These are phyloP conservation scores for Aspergillus panamensis DNA, from an alignment of 495 filamentous ascomycete genomes.

Conservation along the genomic window DNA sequence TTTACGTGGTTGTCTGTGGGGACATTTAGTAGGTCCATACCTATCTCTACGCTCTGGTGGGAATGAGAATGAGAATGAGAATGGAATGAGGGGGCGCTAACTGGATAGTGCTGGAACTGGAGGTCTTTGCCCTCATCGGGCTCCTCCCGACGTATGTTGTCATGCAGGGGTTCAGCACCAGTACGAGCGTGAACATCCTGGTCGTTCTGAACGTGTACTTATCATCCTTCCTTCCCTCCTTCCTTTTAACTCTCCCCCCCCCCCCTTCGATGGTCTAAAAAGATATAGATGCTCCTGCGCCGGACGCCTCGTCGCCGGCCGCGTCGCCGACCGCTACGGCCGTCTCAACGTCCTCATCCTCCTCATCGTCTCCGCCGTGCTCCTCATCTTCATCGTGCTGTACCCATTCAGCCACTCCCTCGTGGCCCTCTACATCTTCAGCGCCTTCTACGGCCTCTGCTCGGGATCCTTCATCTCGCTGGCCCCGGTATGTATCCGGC, in stretches of 20 bases:
- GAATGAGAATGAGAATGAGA: too few species aligned
- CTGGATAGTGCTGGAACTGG: constrained; percentile 43
- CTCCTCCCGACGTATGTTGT: constrained; percentile 50
- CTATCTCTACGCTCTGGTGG: too few species aligned
- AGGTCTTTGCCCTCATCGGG: constrained; percentile 49
- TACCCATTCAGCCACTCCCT: constrained; percentile 42
- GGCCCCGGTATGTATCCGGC: constrained; percentile 59
- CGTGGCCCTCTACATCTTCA: constrained; percentile 9
- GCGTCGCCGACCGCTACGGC: constrained; percentile 65
- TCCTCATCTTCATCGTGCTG: constrained; percentile 55
- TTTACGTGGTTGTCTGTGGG: constrained; percentile 40
- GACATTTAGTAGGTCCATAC: constrained; percentile 39
- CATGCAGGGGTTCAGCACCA: constrained; percentile 35
- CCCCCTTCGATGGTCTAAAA: too few species aligned
- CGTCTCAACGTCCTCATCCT: constrained; percentile 57
- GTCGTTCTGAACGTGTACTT: constrained; percentile 35
- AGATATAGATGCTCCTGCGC: constrained; percentile 29
- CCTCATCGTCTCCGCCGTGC: constrained; percentile 41
- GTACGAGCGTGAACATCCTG: constrained; percentile 33
- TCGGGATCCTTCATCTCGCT: constrained; percentile 61
- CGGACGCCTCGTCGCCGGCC: constrained; percentile 68
- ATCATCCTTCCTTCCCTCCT: background rate
- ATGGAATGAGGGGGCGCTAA: too few species aligned
- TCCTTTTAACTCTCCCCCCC: background rate
- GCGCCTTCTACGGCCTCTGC: constrained; percentile 55